A percentile compares a stretch with the other conserved stretches of the same genome.
phyloP scores from a whole-genome alignment of 805 yeast genomes.

The Lachancea meyersii region DNA sequence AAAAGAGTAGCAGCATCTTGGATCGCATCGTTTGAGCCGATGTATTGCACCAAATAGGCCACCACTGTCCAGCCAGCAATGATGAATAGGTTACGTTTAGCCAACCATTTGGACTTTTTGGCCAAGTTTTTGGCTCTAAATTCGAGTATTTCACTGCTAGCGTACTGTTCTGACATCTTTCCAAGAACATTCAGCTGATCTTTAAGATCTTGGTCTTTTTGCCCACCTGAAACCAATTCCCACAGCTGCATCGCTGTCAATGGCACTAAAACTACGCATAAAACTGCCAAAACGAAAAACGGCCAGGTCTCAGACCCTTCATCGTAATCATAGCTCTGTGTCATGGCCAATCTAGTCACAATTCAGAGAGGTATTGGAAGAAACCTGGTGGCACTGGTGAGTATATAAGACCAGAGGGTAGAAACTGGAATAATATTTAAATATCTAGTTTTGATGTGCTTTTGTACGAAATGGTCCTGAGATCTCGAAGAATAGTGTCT shows the following conservation, averaged over 20 bases:
- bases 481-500: too few species aligned
- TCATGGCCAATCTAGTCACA: constrained; percentile 17
- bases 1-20: constrained; percentile 36
- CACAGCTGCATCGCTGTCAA: constrained; percentile 38
- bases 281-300: constrained; percentile 69
- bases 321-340: constrained; percentile 52
- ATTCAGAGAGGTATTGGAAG: not conserved
- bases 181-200: constrained; percentile 9
- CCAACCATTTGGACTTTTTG: constrained; percentile 18
- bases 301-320: constrained; percentile 94
- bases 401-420: too few species aligned
- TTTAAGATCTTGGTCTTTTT: constrained; percentile 3
- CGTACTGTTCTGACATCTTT: constrained; percentile 19
- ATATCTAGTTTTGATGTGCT: not conserved
- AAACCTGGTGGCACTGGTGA: too few species aligned
- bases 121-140: constrained; percentile 20
- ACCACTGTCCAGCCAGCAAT: constrained; percentile 59
- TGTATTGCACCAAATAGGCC: constrained; percentile 35
- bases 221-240: constrained; percentile 15
- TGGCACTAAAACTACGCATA: constrained; percentile 65
- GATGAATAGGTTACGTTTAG: constrained; percentile 22
- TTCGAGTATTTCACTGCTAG: constrained; percentile 17
- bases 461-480: not conserved
- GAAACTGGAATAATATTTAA: not conserved
- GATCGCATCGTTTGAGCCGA: constrained; percentile 41